Percentiles rank a stretch among this genome's conserved stretches.
Evolutionary conservation across 108 stramenopile genomes (phyloP).

Genomic region (Cylindrotheca closterium): DNA sequence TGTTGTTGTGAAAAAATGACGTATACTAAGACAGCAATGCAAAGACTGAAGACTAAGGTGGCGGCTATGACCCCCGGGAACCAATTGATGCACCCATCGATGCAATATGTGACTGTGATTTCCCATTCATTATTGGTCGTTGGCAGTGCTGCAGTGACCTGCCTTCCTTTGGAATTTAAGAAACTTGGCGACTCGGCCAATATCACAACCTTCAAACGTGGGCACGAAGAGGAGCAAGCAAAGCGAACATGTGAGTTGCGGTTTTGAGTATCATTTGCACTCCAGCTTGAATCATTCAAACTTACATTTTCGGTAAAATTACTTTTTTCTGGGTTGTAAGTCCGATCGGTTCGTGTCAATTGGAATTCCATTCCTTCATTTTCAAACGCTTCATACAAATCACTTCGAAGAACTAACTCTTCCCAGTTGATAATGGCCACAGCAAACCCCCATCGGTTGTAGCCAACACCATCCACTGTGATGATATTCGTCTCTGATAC

Average conservation of each 20-base stretch:
- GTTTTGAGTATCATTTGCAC: too few species aligned
- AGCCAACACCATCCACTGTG: conserved; percentile 39
- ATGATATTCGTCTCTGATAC: conserved; percentile 32
- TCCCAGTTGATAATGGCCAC: conserved; percentile 38
- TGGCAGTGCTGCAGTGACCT: neutral
- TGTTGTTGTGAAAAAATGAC: conserved; percentile 14
- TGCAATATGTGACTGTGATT: conserved; percentile 15
- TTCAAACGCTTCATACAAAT: conserved; percentile 45
- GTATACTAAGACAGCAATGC: conserved; percentile 15
- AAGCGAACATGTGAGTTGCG: too few species aligned
- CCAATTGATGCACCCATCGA: too few species aligned
- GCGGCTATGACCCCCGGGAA: too few species aligned
- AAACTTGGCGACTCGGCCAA: conserved; percentile 6
- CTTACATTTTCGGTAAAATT: conserved; percentile 2
- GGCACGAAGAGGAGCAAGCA: too few species aligned
- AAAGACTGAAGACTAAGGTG: too few species aligned
- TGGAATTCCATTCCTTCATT: conserved; percentile 28
- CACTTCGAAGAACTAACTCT: conserved; percentile 21
- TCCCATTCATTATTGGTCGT: conserved; percentile 15
- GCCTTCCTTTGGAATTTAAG: neutral
- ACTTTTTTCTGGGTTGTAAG: conserved; percentile 1
- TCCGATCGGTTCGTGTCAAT: conserved; percentile 50
- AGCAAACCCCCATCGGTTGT: conserved; percentile 60
- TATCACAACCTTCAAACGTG: too few species aligned
- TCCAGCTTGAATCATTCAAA: too few species aligned